Evolutionary conservation across 2,329 filamentous ascomycete species (phyloP).

Genomic region (Clarireedia hainanense): DNA sequence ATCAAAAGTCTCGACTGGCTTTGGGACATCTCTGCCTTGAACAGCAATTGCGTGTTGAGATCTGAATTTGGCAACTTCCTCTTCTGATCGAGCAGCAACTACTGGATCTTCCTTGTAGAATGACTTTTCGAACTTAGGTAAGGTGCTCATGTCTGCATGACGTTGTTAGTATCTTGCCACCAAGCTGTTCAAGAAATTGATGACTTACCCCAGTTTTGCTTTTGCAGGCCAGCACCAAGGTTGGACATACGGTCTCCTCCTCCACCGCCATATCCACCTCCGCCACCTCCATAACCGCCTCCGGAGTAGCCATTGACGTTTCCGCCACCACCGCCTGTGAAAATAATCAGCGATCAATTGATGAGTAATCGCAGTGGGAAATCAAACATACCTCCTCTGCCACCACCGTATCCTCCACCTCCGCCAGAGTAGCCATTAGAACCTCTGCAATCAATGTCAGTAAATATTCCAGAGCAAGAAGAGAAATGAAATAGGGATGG

Average conservation of each 20-base stretch:
- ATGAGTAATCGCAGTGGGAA: too few relatives aligned
- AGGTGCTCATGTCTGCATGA: conserved; percentile 55
- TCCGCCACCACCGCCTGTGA: conserved; percentile 31
- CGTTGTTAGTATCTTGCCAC: background rate
- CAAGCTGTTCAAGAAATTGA: background rate
- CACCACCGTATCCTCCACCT: conserved; percentile 30
- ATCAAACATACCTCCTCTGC: conserved; percentile 15
- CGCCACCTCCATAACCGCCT: conserved; percentile 30
- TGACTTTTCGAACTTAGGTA: conserved; percentile 98
- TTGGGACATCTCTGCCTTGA: conserved; percentile 71
- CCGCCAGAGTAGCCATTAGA: conserved; percentile 42
- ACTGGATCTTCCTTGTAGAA: conserved; percentile 95
- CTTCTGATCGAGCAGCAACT: conserved; percentile 64
- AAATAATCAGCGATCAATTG: background rate
- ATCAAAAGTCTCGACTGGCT: conserved; percentile 93
- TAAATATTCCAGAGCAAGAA: conserved; percentile 10
- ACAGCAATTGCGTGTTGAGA: conserved; percentile 78
- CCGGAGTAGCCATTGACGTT: conserved; percentile 29
- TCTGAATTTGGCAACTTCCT: conserved; percentile 84
- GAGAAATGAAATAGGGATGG: conserved; percentile 14
- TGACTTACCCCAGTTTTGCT: conserved; percentile 75
- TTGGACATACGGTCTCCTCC: conserved; percentile 92
- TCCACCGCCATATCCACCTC: conserved; percentile 43
- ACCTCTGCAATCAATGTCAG: conserved; percentile 39
- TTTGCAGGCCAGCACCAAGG: conserved; percentile 80